phyloP scores from a whole-genome alignment of 2,329 filamentous ascomycete species.

The Aspergillus clavatus region DNA sequence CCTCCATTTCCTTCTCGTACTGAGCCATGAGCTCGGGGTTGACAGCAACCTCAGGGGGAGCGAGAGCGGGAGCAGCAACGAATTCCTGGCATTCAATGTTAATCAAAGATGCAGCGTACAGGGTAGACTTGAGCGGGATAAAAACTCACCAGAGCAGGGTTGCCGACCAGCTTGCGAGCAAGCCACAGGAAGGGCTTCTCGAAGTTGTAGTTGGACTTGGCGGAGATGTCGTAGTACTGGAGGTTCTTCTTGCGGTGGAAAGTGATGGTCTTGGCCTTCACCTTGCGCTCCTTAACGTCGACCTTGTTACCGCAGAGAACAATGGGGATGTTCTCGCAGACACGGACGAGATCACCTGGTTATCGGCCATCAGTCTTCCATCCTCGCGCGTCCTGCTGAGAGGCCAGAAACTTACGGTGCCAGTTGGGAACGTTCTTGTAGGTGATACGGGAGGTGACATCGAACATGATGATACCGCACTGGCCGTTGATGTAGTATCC shows the following conservation, averaged over 20 bases:
- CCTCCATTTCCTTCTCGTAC: slow-evolving; percentile 85
- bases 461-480: slow-evolving; percentile 99
- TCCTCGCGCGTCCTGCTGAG: neutral
- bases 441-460: slow-evolving; percentile 97
- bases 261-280: slow-evolving; percentile 99
- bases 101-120: slow-evolving; percentile 12
- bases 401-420: slow-evolving; percentile 73
- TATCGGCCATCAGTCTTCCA: slow-evolving; percentile 10
- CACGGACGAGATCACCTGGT: slow-evolving; percentile 90
- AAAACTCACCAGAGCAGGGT: slow-evolving; percentile 68
- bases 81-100: slow-evolving; percentile 64
- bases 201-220: slow-evolving; percentile 99
- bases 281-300: slow-evolving; percentile 99
- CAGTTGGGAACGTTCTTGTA: slow-evolving; percentile 99
- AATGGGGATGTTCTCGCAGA: slow-evolving; percentile 99
- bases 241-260: slow-evolving; percentile 99
- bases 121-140: slow-evolving; percentile 9
- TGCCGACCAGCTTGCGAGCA: slow-evolving; percentile 95
- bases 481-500: slow-evolving; percentile 99
- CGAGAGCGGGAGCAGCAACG: slow-evolving; percentile 89
- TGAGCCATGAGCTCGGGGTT: slow-evolving; percentile 74
- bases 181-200: slow-evolving; percentile 99
- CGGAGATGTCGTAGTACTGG: slow-evolving; percentile 99
- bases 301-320: slow-evolving; percentile 99
- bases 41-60: slow-evolving; percentile 86